Evolutionary conservation across 2,329 filamentous ascomycete species (phyloP).

Genomic region (Venturia pyrina): DNA sequence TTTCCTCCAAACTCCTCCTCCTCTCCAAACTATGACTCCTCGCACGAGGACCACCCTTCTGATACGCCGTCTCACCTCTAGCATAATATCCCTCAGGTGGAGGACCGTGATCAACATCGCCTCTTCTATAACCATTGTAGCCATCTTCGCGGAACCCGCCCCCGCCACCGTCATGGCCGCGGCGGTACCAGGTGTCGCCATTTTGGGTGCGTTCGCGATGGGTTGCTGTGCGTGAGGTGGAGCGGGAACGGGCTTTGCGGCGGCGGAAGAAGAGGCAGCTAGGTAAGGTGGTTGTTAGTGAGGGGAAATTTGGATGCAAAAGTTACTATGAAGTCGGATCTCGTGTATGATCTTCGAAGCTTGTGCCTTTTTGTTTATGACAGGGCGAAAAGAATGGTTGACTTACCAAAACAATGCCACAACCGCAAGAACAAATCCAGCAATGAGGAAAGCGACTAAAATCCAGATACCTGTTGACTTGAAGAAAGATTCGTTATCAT

Average conservation of each 20-base stretch:
- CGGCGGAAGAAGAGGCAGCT: background rate
- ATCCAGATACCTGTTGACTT: constrained; percentile 5
- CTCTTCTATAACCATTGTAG: background rate
- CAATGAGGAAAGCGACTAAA: background rate
- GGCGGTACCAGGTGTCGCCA: background rate
- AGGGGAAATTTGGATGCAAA: too few species aligned
- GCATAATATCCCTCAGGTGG: background rate
- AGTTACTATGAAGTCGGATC: too few species aligned
- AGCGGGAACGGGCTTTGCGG: background rate
- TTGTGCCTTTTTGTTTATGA: too few species aligned
- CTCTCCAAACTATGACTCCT: background rate
- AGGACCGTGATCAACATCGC: background rate
- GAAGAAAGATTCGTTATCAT: background rate
- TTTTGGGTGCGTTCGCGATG: background rate
- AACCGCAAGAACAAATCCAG: background rate
- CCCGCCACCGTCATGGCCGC: background rate
- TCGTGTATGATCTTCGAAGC: too few species aligned
- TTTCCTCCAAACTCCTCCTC: background rate
- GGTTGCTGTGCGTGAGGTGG: background rate
- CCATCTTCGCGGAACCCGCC: background rate
- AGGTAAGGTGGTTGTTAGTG: background rate
- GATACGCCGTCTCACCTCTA: background rate
- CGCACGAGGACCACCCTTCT: background rate
- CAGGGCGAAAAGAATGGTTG: background rate
- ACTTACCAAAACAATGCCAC: background rate